Evolutionary conservation across 495 filamentous ascomycete genomes (phyloP), one percentile per base, ranked within the genome.

Genomic region (Penicillium ucsense): DNA sequence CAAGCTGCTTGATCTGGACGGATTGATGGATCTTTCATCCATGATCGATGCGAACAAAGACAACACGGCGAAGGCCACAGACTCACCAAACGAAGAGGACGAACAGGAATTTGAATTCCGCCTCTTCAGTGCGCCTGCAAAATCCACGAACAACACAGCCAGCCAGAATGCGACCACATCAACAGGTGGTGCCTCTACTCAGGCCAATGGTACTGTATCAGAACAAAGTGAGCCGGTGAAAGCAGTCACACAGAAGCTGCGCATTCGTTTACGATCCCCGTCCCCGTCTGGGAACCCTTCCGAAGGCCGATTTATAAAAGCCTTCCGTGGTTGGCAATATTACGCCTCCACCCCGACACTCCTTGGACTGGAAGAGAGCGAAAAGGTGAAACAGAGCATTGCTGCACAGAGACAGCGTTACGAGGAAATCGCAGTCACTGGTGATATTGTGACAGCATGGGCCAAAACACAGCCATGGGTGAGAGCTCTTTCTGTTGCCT

Each of bases 41-140:
- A 6, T 20, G 9, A 11, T 27, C 20, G 28, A 55, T 33, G 31
- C 28, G 11, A 32, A 47, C 8, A 41, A 48, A 28, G 44, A 48
- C 34, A 27, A 30, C 20, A 9, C 32, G 35, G 6, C 12, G 9
- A 46, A 39, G 6, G 42, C 45, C 2, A 38, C 29, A 10, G 40
- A 42, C 0, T 44, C 27, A 7, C 36, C 40, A 20, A 47, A 58
- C 1, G 67, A 72, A 28, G 68, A 67, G 2, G 67, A 69, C 32
- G 71, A 73, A 46, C 65, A 74, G 52, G 71, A 72, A 47, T 74
- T 72, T 52, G 68, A 72, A 39, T 74, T 74, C 51, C 66, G 71
- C 4, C 48, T 74, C 29, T 74, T 74, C 61, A 68, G 63, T 41
- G 66, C 62, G 6, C 66, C 67, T 3, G 43, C 50, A 4, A 60